Evolutionary conservation across 2,329 filamentous ascomycete species (phyloP).

Genomic region (Xylaria sp.): DNA sequence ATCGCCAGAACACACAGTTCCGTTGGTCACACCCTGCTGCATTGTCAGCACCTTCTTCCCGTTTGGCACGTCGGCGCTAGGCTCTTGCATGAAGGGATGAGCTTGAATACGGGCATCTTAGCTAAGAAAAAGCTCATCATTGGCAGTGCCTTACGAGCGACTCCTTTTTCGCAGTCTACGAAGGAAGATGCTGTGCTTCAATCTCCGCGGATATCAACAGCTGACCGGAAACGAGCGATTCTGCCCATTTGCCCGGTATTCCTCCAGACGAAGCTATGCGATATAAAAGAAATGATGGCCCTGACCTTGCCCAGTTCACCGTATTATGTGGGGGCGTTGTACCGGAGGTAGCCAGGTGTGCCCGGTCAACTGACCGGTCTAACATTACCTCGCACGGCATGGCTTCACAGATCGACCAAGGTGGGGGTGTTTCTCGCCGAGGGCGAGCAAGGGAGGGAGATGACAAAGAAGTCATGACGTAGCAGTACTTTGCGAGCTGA

Average conservation of each 20-base stretch:
- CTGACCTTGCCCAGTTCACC: neutral
- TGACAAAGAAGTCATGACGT: no score
- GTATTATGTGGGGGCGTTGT: neutral
- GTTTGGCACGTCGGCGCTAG: neutral
- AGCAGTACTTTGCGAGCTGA: neutral
- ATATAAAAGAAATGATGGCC: neutral
- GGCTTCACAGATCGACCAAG: neutral
- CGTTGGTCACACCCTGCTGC: neutral
- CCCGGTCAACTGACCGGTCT: neutral
- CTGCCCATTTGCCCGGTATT: neutral
- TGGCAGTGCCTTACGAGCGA: no score
- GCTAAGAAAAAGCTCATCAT: no score
- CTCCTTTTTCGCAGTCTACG: no score
- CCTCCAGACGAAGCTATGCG: neutral
- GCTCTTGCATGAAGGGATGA: no score
- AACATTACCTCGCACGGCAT: neutral
- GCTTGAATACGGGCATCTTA: no score
- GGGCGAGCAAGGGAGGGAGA: neutral
- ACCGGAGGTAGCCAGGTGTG: neutral
- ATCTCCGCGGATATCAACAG: neutral
- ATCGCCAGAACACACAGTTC: neutral
- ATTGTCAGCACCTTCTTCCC: neutral
- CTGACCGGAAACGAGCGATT: neutral
- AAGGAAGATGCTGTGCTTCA: neutral
- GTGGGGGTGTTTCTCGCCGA: neutral